These are phyloP conservation scores for Wilhelminamyces savonicus DNA, from an alignment of 805 yeast species.

Conservation along the genomic window DNA sequence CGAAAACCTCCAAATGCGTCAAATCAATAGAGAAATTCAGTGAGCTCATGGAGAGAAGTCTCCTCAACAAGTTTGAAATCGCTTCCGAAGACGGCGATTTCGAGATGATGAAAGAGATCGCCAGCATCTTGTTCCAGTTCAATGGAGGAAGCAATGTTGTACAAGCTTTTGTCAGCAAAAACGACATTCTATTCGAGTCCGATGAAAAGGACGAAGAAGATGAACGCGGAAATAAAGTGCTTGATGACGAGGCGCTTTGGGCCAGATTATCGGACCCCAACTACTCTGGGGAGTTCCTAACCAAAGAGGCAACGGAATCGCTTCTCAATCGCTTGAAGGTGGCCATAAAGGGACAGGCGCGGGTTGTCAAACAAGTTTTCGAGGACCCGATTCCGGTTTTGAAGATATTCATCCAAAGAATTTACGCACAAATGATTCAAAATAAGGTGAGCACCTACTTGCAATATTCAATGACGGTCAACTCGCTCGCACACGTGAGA, in stretches of 20 bases:
- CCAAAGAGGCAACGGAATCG: conserved; percentile 46
- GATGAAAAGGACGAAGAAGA: conserved; percentile 24
- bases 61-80: conserved; percentile 63
- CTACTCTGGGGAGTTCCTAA: conserved; percentile 33
- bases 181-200: conserved; percentile 56
- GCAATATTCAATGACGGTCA: conserved; percentile 54
- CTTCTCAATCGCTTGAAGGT: conserved; percentile 48
- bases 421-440: conserved; percentile 67
- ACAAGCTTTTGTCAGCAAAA: conserved; percentile 75
- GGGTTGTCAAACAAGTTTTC: conserved; percentile 68
- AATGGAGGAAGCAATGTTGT: conserved; percentile 83
- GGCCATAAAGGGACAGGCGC: conserved; percentile 65
- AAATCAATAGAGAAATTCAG: conserved; percentile 60
- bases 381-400: conserved; percentile 63
- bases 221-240: conserved; percentile 23
- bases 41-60: conserved; percentile 65
- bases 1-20: conserved; percentile 34
- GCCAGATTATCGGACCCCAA: conserved; percentile 53
- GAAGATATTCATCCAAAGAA: conserved; percentile 63
- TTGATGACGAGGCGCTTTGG: conserved; percentile 52
- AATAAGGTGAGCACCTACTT: conserved; percentile 52
- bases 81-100: conserved; percentile 69
- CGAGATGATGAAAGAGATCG: conserved; percentile 66
- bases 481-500: conserved; percentile 70
- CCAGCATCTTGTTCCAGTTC: conserved; percentile 68